Evolutionary conservation across 805 yeast species (phyloP).

Genomic region (Candida incommunis): DNA sequence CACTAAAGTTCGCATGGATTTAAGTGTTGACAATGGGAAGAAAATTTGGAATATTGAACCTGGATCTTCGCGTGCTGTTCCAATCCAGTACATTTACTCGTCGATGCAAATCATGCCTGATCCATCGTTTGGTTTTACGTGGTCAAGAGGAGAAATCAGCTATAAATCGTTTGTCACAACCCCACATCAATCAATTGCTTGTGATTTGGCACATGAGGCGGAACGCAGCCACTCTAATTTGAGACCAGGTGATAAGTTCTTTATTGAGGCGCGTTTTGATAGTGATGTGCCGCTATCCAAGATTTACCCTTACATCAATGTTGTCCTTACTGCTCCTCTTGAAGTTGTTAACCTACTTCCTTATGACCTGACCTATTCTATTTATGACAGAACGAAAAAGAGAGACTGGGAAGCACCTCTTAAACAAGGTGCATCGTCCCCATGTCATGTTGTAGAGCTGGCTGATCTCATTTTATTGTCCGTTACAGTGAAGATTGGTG

Average conservation of each 20-base stretch:
- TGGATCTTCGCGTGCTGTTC: constrained; percentile 49
- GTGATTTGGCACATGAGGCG: constrained; percentile 27
- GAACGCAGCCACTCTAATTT: constrained; percentile 39
- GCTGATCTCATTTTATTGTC: constrained; percentile 58
- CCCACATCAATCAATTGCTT: constrained; percentile 39
- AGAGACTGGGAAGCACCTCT: constrained; percentile 54
- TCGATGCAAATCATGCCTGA: constrained; percentile 49
- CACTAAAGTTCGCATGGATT: constrained; percentile 41
- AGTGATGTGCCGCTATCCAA: constrained; percentile 53
- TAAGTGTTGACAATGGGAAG: constrained; percentile 25
- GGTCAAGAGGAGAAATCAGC: constrained; percentile 48
- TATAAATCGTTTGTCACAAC: constrained; percentile 50
- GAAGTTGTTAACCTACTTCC: constrained; percentile 79
- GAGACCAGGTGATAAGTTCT: constrained; percentile 34
- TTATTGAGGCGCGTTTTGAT: constrained; percentile 38
- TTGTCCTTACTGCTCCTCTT: constrained; percentile 72
- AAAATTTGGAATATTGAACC: constrained; percentile 33
- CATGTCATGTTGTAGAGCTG: constrained; percentile 68
- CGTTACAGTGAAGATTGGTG: constrained; percentile 28
- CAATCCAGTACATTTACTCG: constrained; percentile 56
- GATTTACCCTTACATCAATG: constrained; percentile 72
- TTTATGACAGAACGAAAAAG: constrained; percentile 60
- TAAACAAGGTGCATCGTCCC: constrained; percentile 49
- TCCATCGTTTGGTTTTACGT: constrained; percentile 38
- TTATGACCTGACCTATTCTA: constrained; percentile 55